Percentiles rank a stretch among this genome's conserved stretches.
phyloP scores from a whole-genome alignment of 768 basidiomycete genomes.

The Suillus sp. region DNA sequence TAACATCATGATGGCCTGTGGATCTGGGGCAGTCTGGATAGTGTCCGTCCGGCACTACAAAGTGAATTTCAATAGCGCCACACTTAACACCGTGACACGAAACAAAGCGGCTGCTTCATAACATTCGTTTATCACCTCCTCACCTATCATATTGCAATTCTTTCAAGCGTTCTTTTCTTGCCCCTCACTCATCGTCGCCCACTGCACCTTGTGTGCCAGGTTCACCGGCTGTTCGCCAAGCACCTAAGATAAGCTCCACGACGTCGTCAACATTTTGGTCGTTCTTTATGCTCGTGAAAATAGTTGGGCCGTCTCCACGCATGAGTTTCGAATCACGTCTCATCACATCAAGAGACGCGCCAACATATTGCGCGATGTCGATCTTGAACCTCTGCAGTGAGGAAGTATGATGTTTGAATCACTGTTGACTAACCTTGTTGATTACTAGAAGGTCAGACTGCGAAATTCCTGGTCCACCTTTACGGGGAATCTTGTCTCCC shows the following conservation, averaged over 20 bases:
- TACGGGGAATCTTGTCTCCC: slow-evolving; percentile 97
- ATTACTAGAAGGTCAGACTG: slow-evolving; percentile 93
- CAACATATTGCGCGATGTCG: slow-evolving; percentile 90
- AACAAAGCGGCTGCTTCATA: neutral
- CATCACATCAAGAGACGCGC: slow-evolving; percentile 94
- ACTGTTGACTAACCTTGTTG: slow-evolving; percentile 70
- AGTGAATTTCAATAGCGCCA: neutral
- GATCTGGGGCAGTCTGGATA: neutral
- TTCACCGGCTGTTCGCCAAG: slow-evolving; percentile 84
- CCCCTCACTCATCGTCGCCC: slow-evolving; percentile 21
- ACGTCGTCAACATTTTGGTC: slow-evolving; percentile 81
- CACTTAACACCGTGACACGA: neutral
- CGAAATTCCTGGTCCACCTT: slow-evolving; percentile 97
- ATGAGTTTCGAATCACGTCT: slow-evolving; percentile 88
- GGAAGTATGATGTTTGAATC: neutral
- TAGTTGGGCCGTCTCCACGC: slow-evolving; percentile 92
- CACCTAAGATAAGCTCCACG: slow-evolving; percentile 76
- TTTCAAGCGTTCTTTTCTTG: neutral
- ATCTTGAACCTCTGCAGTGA: slow-evolving; percentile 50
- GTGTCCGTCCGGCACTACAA: neutral
- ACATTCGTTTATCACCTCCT: neutral
- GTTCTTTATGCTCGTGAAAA: slow-evolving; percentile 86
- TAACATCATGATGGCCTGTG: too few species aligned
- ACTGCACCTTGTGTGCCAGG: slow-evolving; percentile 58
- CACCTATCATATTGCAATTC: slow-evolving; percentile 4